Evolutionary conservation across 129 eudicot genomes (phyloP).

Genomic region (Escallonia herrerae): DNA sequence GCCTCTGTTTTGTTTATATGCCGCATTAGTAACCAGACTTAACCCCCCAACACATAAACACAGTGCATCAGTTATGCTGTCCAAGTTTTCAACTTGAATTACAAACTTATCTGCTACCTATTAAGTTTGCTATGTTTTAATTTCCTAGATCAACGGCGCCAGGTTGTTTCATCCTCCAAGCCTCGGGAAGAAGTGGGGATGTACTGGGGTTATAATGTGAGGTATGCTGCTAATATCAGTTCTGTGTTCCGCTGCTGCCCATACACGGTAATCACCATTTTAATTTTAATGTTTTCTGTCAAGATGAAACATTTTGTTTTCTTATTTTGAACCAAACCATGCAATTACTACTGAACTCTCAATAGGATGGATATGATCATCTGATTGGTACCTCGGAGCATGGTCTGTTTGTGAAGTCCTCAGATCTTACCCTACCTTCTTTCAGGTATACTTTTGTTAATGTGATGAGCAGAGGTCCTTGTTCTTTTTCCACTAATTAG

Average conservation of each 20-base stretch:
- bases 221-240: constrained; percentile 83
- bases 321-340: background rate
- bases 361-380: constrained; percentile 88
- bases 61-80: background rate
- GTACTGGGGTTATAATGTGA: constrained; percentile 93
- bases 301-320: too few species aligned
- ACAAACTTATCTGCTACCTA: background rate
- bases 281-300: background rate
- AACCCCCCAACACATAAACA: background rate
- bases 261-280: constrained; percentile 43
- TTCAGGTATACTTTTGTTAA: constrained; percentile 46
- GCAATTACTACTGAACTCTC: constrained; percentile 3
- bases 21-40: too few species aligned
- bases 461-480: too few species aligned
- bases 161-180: constrained; percentile 62
- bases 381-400: constrained; percentile 97
- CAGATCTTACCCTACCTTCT: constrained; percentile 74
- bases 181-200: constrained; percentile 73
- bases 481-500: too few species aligned
- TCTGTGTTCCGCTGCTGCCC: constrained; percentile 60
- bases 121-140: background rate
- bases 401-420: constrained; percentile 63
- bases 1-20: background rate
- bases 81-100: background rate
- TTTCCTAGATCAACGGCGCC: constrained; percentile 47